Conservation (phyloP, 2,329 filamentous ascomycete genomes). For the Nemania sp. region DNA sequence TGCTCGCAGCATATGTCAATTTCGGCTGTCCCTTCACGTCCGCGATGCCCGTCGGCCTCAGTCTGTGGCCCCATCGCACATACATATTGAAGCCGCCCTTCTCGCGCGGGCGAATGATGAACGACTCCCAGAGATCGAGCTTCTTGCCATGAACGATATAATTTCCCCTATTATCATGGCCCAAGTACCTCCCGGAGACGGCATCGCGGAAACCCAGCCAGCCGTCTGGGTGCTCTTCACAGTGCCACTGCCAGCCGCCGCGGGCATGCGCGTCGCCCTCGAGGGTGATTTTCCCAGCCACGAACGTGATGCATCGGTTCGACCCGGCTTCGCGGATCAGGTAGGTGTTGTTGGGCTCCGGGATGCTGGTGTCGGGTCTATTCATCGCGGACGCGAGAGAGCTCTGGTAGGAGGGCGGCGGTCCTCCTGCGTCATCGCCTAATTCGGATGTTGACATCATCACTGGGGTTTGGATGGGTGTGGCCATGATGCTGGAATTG, state of each 20-base stretch:
- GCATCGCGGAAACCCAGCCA: conserved; percentile 23
- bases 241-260: conserved; percentile 27
- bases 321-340: conserved; percentile 20
- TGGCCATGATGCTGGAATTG: no score
- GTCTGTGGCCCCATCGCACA: not conserved
- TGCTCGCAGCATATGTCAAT: not conserved
- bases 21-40: not conserved
- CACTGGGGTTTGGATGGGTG: no score
- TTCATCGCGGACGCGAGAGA: no score
- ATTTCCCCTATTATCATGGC: conserved; percentile 5
- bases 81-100: conserved; percentile 19
- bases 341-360: conserved; percentile 16
- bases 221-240: conserved; percentile 7
- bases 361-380: no score
- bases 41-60: conserved; percentile 10
- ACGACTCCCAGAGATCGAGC: not conserved
- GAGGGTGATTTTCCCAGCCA: conserved; percentile 3
- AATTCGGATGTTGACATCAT: no score
- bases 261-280: not conserved
- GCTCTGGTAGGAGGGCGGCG: no score
- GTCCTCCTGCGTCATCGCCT: no score
- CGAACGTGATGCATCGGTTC: not conserved
- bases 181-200: conserved; percentile 19
- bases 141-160: not conserved
- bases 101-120: conserved; percentile 18